Base-by-base conservation (phyloP, 169 alveolate species). In the Plasmodium knowlesi region DNA sequence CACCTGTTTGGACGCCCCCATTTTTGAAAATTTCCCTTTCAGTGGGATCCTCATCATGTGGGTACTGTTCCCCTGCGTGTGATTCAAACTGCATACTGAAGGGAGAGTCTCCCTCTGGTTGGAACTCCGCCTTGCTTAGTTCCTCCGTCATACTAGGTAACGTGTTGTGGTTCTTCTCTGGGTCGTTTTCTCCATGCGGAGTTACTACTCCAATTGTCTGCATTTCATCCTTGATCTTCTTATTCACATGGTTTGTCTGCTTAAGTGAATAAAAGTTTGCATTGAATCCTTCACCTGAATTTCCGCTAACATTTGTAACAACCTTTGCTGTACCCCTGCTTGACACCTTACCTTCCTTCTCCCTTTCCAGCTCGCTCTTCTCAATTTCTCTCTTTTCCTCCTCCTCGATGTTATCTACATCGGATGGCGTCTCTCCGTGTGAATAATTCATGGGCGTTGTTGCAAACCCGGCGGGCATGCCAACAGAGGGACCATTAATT, bases 321-420 rank as follows among this genome's bases (percentile, higher is more conserved):
- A 19, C 70, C 53, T 39, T 80, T 10, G 76, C 61, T 43, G 22
- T 8, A 22, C 79, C 67, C 19, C 73, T n/a, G 22, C 74, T 32
- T 6, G 14, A 6, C 16, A 30, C 12, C 1, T 34, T 71, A 16
- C 70, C 25, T 9, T 16, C 88, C 61, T n/a, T 22, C 14, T 50
- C 88, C 19, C 39, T 50, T 2, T 81, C 57, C n/a, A 22, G 2
- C 14, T 53, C 79, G 10, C 71, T 19, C 28, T 25, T 25, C 8
- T 50, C 30, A 22, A 28, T 22, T 82, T 82, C 71, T 32, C 71
- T 57, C 76, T 43, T 22, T 50, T 50, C 79, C 32, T 81, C 88
- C 70, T 82, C 89, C 19, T 0, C 39, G 14, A 12, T 2, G 9
- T 82, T 39, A 30, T n/a, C 82, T 9, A 0, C n/a, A 39, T 14